A percentile compares a stretch with the other conserved stretches of the same genome.
Evolutionary conservation across 129 eudicot species (phyloP).

Genomic region (Kitagawia praeruptora): DNA sequence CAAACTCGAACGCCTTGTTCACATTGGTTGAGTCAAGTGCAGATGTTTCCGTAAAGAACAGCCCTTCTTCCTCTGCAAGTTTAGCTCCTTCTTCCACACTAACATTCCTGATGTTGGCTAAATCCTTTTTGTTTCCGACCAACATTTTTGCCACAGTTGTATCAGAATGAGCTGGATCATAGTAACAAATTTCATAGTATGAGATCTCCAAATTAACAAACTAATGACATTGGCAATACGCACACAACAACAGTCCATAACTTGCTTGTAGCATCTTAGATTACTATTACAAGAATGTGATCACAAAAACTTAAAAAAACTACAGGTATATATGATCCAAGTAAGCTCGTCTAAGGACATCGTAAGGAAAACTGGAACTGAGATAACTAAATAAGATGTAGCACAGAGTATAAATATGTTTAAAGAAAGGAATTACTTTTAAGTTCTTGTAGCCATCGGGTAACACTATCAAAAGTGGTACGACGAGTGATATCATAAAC

Average conservation of each 20-base stretch:
- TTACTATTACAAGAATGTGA: neutral
- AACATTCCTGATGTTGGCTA: conserved; percentile 59
- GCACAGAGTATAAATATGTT: neutral
- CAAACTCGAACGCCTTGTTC: conserved; percentile 63
- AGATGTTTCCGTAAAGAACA: conserved; percentile 86
- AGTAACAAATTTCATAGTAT: neutral
- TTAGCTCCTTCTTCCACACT: conserved; percentile 67
- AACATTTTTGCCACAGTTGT: conserved; percentile 70
- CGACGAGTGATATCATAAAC: conserved; percentile 64
- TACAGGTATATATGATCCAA: neutral
- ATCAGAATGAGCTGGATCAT: conserved; percentile 74
- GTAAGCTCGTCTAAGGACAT: too few relatives aligned
- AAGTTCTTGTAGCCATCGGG: conserved; percentile 77
- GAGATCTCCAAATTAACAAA: neutral
- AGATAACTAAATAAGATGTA: neutral
- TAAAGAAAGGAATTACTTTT: conserved; percentile 32
- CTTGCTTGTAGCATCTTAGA: neutral
- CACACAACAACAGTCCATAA: neutral
- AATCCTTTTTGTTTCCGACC: conserved; percentile 67
- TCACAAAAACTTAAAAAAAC: neutral
- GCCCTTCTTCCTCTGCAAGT: conserved; percentile 66
- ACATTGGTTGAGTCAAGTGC: conserved; percentile 85
- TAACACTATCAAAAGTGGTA: conserved; percentile 58
- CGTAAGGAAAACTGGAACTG: neutral
- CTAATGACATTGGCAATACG: neutral